Conservation (phyloP, 768 basidiomycete species). For the Gloeostereum incarnatum region DNA sequence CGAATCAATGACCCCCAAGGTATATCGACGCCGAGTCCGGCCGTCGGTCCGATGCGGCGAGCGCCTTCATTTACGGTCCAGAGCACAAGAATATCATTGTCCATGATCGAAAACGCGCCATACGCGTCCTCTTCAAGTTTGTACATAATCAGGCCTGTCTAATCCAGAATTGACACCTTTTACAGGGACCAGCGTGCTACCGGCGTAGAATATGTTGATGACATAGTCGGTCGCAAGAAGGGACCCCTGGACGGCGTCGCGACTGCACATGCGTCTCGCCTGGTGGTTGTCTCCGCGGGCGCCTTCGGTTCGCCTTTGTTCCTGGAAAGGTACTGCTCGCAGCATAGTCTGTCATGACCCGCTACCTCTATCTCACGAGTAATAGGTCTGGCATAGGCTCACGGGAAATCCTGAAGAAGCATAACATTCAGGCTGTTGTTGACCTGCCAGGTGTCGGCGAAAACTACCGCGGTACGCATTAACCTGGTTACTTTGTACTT, state of each 20-base stretch:
- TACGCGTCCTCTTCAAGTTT: constrained; percentile 42
- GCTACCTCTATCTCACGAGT: constrained; percentile 1
- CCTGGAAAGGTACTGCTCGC: constrained; percentile 31
- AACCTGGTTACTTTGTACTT: background rate
- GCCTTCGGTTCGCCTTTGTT: constrained; percentile 49
- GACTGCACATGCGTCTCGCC: constrained; percentile 25
- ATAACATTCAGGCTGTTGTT: constrained; percentile 39
- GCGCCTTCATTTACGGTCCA: constrained; percentile 42
- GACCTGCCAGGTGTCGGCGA: constrained; percentile 75
- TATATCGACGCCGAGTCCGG: constrained; percentile 45
- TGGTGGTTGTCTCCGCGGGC: constrained; percentile 43
- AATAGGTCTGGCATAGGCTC: constrained; percentile 61
- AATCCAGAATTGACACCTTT: constrained; percentile 1
- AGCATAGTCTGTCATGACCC: background rate
- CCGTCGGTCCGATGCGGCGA: constrained; percentile 45
- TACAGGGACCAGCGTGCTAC: constrained; percentile 29
- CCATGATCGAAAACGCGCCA: constrained; percentile 29
- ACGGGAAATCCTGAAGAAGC: constrained; percentile 29
- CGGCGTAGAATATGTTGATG: constrained; percentile 43
- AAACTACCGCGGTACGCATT: constrained; percentile 42
- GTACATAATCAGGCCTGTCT: background rate
- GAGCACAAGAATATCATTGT: constrained; percentile 31
- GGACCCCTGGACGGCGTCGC: constrained; percentile 3
- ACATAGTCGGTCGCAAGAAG: no score
- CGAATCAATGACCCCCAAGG: constrained; percentile 19